Evolutionary conservation across 495 filamentous ascomycete genomes (phyloP).

Genomic region (Xylaria grammica): DNA sequence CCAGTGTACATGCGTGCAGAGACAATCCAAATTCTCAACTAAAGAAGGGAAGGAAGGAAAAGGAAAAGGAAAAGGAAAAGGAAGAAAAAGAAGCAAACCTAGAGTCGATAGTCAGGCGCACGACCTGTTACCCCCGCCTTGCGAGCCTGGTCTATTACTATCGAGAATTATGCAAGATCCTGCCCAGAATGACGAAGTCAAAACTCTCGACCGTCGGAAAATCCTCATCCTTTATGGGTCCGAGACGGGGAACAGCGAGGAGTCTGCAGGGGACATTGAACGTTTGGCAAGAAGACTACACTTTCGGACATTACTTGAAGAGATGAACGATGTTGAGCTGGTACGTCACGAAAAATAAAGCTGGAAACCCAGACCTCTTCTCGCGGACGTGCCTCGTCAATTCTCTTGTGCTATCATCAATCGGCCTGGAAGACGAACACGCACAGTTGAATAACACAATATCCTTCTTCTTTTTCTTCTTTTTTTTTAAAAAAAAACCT

Average conservation of each 20-base stretch:
- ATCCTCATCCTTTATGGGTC: constrained; percentile 89
- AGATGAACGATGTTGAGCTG: constrained; percentile 76
- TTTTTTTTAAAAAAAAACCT: no score
- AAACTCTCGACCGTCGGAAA: constrained; percentile 50
- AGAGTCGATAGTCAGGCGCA: not conserved
- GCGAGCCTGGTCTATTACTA: not conserved
- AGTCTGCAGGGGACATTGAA: constrained; percentile 84
- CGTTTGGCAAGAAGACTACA: constrained; percentile 72
- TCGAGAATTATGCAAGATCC: constrained; percentile 25
- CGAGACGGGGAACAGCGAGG: constrained; percentile 92
- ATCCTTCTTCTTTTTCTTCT: no score
- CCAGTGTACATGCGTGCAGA: no score
- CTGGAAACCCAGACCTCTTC: no score
- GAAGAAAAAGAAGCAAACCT: not conserved
- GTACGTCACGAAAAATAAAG: constrained; percentile 53
- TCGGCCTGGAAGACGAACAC: no score
- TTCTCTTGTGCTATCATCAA: no score
- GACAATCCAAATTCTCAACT: no score
- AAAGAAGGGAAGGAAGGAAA: no score
- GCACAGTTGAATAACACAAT: no score
- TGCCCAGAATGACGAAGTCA: constrained; percentile 4
- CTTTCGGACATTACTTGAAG: constrained; percentile 73
- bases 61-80: not conserved
- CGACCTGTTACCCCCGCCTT: not conserved
- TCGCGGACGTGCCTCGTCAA: no score